Conservation (phyloP, 2,329 filamentous ascomycete genomes). For the Atkinsonella texensis region DNA sequence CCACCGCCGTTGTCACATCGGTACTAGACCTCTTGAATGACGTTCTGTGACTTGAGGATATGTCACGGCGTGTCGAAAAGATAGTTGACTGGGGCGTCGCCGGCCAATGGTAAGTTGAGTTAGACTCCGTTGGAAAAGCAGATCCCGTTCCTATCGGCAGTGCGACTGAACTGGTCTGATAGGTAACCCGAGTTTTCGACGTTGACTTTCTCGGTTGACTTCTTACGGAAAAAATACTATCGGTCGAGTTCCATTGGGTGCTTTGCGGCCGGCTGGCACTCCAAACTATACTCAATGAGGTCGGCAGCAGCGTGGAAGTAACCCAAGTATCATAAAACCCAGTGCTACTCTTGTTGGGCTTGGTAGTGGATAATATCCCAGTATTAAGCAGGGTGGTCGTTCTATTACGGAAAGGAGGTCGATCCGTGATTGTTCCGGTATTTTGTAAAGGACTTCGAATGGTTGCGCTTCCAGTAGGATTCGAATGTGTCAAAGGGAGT, state of each 20-base stretch:
- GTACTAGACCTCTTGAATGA: not conserved
- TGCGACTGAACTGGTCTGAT: constrained; percentile 1
- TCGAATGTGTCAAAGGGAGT: not conserved
- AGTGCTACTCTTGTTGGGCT: not conserved
- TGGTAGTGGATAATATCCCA: not conserved
- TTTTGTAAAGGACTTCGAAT: not conserved
- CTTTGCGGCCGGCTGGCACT: not conserved
- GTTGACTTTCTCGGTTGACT: not conserved
- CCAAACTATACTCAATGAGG: constrained; percentile 1
- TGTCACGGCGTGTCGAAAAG: not conserved
- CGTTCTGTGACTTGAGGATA: not conserved
- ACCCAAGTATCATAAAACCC: constrained; percentile 1
- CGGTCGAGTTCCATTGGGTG: not conserved
- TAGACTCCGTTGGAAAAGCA: constrained; percentile 1
- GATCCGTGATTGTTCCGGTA: not conserved
- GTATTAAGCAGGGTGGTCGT: constrained; percentile 12
- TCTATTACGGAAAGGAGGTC: constrained; percentile 4
- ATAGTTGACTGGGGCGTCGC: not conserved
- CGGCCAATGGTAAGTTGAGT: constrained; percentile 1
- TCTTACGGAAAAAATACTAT: not conserved
- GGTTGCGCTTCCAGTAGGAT: not conserved
- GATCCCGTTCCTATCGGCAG: constrained; percentile 1
- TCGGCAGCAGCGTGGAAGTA: not conserved
- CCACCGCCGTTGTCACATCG: not conserved
- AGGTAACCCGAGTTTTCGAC: not conserved